Evolutionary conservation across 495 filamentous ascomycete genomes (phyloP), one percentile per base, ranked within the genome.

Genomic region (Xylaria palmicola): DNA sequence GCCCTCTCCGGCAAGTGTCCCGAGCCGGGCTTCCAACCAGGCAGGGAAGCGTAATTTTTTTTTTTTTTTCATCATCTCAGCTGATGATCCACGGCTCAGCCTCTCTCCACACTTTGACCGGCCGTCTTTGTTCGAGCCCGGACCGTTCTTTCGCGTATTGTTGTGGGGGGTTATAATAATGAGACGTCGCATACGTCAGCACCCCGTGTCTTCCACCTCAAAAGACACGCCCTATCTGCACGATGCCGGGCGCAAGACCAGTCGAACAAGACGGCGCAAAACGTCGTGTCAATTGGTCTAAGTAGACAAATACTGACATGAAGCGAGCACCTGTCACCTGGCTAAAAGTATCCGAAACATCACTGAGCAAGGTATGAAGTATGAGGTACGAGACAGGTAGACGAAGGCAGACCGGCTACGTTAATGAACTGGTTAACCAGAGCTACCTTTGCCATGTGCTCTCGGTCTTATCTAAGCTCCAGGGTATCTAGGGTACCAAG

Each of bases 171-270:
- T 48, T 36, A 20, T 43, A 34, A 29, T 27, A 44, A 56, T 56
- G 53, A 56, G 53, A 26, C 44, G 27, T 60, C 57, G 37, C 39
- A 59, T 60, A 52, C 43, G 37, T 43, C 57, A 51, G 57, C 41
- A 39, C 34, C 30, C n/a, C 19, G 13, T 39, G 45, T 56, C 37
- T 43, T 43, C 39, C 6, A 56, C 39, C 53, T 56, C 39, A 15
- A 17, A 44, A 30, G 48, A 51, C 20, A 41, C 17, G 13, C 19
- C 32, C 13, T 53, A 37, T 53, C 32, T 32, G 10, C 32, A 10
- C 6, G n/a, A n/a, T n/a, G n/a, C 17, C 8, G 20, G 4, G 17
- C 20, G 17, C 32, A 34, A 51, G 12, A n/a, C 27, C 12, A 34
- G 44, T 27, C 22, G n/a, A 24, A 44, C 41, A 8, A 22, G 19